phyloP scores from a whole-genome alignment of 768 basidiomycete genomes.

The Chalciporus piperatus region DNA sequence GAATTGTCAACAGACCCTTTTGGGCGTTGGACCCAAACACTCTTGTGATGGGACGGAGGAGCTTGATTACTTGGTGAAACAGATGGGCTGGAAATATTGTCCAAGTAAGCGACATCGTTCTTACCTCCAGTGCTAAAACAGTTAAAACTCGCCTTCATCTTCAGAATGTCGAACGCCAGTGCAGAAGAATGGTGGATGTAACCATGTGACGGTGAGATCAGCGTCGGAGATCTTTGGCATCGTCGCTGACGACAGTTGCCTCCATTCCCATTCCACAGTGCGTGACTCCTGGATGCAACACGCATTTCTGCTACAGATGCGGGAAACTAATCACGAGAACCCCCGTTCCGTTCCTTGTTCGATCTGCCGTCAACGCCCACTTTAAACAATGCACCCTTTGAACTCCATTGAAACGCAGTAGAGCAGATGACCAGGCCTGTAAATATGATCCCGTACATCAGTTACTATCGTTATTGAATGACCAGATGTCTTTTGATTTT shows the following conservation, averaged over 20 bases:
- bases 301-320: slow-evolving; percentile 55
- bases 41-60: slow-evolving; percentile 59
- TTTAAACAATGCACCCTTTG: slow-evolving; percentile 34
- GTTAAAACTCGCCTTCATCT: background rate
- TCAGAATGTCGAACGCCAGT: slow-evolving; percentile 45
- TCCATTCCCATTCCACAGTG: slow-evolving; percentile 35
- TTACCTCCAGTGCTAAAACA: background rate
- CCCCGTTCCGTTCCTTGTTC: slow-evolving; percentile 29
- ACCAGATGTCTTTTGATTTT: background rate
- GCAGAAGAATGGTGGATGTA: slow-evolving; percentile 53
- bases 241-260: background rate
- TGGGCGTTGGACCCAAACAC: slow-evolving; percentile 37
- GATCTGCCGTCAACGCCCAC: slow-evolving; percentile 32
- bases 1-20: slow-evolving; percentile 43
- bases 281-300: slow-evolving; percentile 50
- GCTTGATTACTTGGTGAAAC: slow-evolving; percentile 45
- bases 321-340: slow-evolving; percentile 45
- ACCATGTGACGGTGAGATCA: slow-evolving; percentile 55
- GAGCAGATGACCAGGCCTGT: background rate
- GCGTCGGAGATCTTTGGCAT: background rate
- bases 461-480: background rate
- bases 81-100: slow-evolving; percentile 61
- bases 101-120: slow-evolving; percentile 39
- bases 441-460: background rate
- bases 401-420: background rate